Base-by-base conservation (phyloP, 805 yeast genomes). In the Ogataea wickerhamii region DNA sequence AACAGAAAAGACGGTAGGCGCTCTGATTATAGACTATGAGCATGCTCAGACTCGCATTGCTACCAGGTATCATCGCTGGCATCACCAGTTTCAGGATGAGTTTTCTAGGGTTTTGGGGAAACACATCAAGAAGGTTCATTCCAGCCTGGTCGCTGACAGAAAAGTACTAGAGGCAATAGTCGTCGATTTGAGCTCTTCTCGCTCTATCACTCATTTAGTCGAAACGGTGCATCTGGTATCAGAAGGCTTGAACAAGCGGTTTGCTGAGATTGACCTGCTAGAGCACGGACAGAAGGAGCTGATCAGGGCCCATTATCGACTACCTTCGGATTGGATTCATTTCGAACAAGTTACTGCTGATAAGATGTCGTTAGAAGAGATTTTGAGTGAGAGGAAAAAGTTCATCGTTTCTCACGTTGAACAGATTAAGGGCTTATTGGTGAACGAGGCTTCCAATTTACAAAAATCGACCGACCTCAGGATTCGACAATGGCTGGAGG, bases 341-440 rank as follows among this genome's bases (percentile, higher is more conserved):
- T 64, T 64, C 32, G 93, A 83, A 28, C 94, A 86, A 47, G 40
- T 86, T 0, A 77, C 74, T 11, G 66, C 64, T 35, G 78, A 74
- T 37, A 53, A 68, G 37, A 49, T 61, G 1, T 63, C 76, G 2
- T 80, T 22, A 36, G 47, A 1, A 66, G 73, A 25, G 53, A 74
- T 8, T 36, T 72, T 29, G 44, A 45, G 3, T 48, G 53, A 26
- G 65, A 74, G 46, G 52, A 6, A 30, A 4, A 13, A 24, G 5
- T 12, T 14, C 3, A 40, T 59, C 7, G 44, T 38, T 1, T 44
- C 64, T 3, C 61, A 84, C 6, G 60, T 66, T 6, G 61, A 63
- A 0, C 69, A 76, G 37, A 43, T 58, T 6, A 73, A 69, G n/a
- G 45, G 63, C 0, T 64, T 79, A 11, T 41, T 63, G 1, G 62